Conservation (phyloP, 306 rosid genomes). For the Sphenostylis stenocarpa region DNA sequence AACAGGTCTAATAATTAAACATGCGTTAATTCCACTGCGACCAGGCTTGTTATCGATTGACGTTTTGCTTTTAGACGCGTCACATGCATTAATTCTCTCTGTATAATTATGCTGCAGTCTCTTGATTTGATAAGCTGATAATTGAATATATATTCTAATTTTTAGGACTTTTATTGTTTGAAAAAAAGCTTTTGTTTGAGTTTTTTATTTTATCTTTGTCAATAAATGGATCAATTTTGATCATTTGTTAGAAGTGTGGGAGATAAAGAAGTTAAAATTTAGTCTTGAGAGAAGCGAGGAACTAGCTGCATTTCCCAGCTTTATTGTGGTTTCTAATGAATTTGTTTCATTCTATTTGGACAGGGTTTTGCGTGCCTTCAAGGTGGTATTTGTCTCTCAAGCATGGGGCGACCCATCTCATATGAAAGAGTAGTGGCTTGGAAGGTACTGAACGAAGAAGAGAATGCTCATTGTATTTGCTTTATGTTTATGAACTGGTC, state of each 20-base stretch:
- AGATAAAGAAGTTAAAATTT: no score
- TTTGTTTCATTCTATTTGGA: slow-evolving; percentile 7
- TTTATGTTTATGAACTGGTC: slow-evolving; percentile 99
- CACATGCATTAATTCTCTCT: neutral
- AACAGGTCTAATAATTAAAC: slow-evolving; percentile 59
- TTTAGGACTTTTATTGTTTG: no score
- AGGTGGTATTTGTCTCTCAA: slow-evolving; percentile 95
- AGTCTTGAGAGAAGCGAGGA: no score
- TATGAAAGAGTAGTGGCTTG: slow-evolving; percentile 95
- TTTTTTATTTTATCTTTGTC: no score
- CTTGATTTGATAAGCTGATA: neutral
- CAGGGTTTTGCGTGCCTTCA: slow-evolving; percentile 96
- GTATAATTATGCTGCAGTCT: neutral
- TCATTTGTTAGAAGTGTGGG: no score
- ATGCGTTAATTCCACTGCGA: neutral
- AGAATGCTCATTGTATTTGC: slow-evolving; percentile 92
- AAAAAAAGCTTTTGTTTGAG: no score
- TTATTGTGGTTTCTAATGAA: neutral
- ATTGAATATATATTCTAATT: no score
- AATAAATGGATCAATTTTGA: no score
- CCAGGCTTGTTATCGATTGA: neutral
- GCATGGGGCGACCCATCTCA: slow-evolving; percentile 99
- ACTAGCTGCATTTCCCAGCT: neutral
- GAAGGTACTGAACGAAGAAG: slow-evolving; percentile 98
- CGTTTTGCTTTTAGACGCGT: neutral